A percentile compares a stretch with the other conserved stretches of the same genome.
Evolutionary conservation across 257 asterid genomes (phyloP).

Genomic region (Thymus quinquecostatus): DNA sequence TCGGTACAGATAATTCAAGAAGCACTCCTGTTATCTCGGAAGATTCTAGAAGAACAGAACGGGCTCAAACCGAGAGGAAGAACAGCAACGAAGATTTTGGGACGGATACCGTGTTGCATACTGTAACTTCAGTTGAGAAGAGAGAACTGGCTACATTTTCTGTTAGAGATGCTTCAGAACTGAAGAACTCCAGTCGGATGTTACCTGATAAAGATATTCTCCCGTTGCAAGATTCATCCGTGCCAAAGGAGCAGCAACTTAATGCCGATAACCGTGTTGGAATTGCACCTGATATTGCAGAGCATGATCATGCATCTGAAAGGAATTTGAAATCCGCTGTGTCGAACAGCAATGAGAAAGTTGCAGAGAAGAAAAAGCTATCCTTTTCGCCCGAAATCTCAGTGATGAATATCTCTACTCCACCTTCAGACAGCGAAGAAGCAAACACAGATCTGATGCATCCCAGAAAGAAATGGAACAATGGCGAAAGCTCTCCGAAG

Average conservation of each 20-base stretch:
- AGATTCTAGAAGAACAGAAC: constrained; percentile 32
- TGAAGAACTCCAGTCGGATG: constrained; percentile 31
- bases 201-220: constrained; percentile 21
- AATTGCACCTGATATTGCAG: constrained; percentile 25
- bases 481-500: constrained; percentile 60
- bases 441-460: constrained; percentile 40
- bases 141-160: constrained; percentile 34
- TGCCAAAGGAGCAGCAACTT: constrained; percentile 23
- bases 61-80: constrained; percentile 18
- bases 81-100: constrained; percentile 32
- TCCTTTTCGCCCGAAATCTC: constrained; percentile 43
- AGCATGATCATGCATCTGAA: constrained; percentile 15
- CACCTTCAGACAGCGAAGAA: constrained; percentile 56
- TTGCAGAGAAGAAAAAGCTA: constrained; percentile 38
- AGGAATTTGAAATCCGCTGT: constrained; percentile 29
- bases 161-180: constrained; percentile 30
- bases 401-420: constrained; percentile 47
- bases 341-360: constrained; percentile 27
- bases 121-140: constrained; percentile 47
- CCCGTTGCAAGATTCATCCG: constrained; percentile 26
- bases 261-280: constrained; percentile 25
- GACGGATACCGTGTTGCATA: constrained; percentile 45
- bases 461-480: constrained; percentile 70
- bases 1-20: constrained; percentile 30
- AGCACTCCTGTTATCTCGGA: constrained; percentile 19